These are phyloP conservation scores for Funneliformis mosseae DNA, from an alignment of 192 early-diverging fungal species.

Conservation along the genomic window DNA sequence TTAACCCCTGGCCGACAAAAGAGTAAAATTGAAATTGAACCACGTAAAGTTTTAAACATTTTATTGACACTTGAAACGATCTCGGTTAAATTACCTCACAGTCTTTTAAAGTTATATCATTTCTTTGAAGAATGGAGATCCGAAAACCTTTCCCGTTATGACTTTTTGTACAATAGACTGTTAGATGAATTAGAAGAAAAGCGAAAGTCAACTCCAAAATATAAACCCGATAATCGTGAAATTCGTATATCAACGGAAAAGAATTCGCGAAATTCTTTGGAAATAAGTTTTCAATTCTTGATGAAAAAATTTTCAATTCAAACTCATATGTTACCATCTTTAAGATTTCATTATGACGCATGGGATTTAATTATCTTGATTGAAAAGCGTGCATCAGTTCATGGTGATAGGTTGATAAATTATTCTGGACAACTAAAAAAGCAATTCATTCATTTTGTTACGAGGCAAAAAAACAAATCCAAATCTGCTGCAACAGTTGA, in stretches of 20 bases:
- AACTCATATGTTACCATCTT: slow-evolving; percentile 66
- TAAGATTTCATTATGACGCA: slow-evolving; percentile 61
- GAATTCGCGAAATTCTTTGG: slow-evolving; percentile 37
- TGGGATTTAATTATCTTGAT: slow-evolving; percentile 56
- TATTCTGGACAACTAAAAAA: slow-evolving; percentile 53
- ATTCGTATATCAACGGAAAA: slow-evolving; percentile 5
- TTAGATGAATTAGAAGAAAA: slow-evolving; percentile 70
- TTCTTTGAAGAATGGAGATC: slow-evolving; percentile 81
- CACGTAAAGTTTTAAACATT: slow-evolving; percentile 49
- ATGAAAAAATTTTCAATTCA: slow-evolving; percentile 58
- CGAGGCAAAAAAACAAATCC: slow-evolving; percentile 37
- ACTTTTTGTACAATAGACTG: slow-evolving; percentile 71
- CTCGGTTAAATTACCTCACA: slow-evolving; percentile 55
- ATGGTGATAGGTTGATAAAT: slow-evolving; percentile 20
- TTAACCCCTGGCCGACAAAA: slow-evolving; percentile 40
- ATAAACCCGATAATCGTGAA: neutral
- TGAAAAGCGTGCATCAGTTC: neutral
- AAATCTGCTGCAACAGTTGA: slow-evolving; percentile 18
- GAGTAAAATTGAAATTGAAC: slow-evolving; percentile 38
- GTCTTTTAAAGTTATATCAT: slow-evolving; percentile 69
- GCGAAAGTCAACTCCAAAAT: slow-evolving; percentile 31
- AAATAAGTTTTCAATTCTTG: slow-evolving; percentile 64
- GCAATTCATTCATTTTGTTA: slow-evolving; percentile 58
- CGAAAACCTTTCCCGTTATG: slow-evolving; percentile 62
- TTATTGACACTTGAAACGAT: slow-evolving; percentile 52